These are phyloP conservation scores for Epichloe scottii DNA, from an alignment of 2,329 filamentous ascomycete species.

Conservation along the genomic window DNA sequence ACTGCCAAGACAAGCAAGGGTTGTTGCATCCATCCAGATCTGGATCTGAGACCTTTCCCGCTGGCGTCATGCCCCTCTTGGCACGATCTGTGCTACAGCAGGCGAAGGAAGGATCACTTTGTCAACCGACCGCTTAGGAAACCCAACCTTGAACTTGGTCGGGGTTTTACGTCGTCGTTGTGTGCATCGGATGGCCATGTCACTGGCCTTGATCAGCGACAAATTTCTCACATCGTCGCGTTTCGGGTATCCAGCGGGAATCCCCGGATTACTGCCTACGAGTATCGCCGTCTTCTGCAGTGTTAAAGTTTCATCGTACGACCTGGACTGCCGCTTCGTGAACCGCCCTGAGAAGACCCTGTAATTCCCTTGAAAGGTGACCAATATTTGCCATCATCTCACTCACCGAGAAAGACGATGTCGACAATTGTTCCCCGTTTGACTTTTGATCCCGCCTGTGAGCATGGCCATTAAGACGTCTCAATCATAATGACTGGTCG, in stretches of 20 bases:
- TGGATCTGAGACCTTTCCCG: constrained; percentile 1
- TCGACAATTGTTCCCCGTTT: too few species aligned
- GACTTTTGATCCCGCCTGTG: too few species aligned
- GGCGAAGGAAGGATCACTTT: neutral
- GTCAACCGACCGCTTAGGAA: neutral
- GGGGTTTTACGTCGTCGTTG: too few species aligned
- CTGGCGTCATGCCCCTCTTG: neutral
- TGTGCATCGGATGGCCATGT: neutral
- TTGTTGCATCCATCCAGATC: neutral
- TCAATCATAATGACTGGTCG: neutral
- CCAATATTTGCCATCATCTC: neutral
- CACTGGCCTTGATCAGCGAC: neutral
- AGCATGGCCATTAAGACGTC: too few species aligned
- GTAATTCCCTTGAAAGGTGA: neutral
- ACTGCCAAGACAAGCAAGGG: neutral
- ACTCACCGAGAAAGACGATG: too few species aligned
- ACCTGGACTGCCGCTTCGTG: constrained; percentile 1
- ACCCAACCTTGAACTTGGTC: neutral
- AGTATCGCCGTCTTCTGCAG: neutral
- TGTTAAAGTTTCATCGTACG: neutral
- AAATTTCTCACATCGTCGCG: neutral
- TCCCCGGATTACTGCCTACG: neutral
- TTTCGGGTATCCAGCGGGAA: neutral
- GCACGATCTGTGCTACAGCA: neutral
- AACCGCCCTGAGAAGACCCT: neutral